Percentiles rank a stretch among this genome's conserved stretches.
Evolutionary conservation across 148 eudicot species (phyloP).

Genomic region (Cornus kousa): DNA sequence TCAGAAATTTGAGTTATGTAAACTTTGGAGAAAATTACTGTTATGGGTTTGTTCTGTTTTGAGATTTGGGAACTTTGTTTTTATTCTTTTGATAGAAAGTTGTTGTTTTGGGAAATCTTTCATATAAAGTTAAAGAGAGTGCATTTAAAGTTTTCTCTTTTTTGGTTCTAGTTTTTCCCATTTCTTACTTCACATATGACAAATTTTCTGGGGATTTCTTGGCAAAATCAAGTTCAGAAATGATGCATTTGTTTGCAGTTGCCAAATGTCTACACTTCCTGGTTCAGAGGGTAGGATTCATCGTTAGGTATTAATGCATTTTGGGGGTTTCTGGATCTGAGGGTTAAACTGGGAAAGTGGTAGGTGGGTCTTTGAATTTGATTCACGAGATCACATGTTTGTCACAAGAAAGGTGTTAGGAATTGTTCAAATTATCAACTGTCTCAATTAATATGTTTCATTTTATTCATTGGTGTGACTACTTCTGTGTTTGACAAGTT

Average conservation of each 20-base stretch:
- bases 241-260: slow-evolving; percentile 20
- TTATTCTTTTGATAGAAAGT: background rate
- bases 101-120: background rate
- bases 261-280: slow-evolving; percentile 32
- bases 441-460: slow-evolving; percentile 10
- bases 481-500: background rate
- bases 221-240: slow-evolving; percentile 17
- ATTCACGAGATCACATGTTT: slow-evolving; percentile 30
- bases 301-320: slow-evolving; percentile 23
- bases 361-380: slow-evolving; percentile 14
- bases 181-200: slow-evolving; percentile 22
- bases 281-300: slow-evolving; percentile 15
- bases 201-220: slow-evolving; percentile 11
- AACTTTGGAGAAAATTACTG: background rate
- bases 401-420: slow-evolving; percentile 41
- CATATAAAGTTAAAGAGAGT: background rate
- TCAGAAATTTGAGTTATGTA: background rate
- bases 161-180: background rate
- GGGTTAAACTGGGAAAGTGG: slow-evolving; percentile 16
- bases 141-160: slow-evolving; percentile 12
- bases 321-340: slow-evolving; percentile 20
- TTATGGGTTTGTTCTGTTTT: slow-evolving; percentile 2
- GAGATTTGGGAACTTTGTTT: slow-evolving; percentile 32
- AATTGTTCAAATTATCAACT: slow-evolving; percentile 23
- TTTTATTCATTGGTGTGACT: slow-evolving; percentile 5